Conservation (phyloP, 345 rosid genomes). For the Durio zibethinus region DNA sequence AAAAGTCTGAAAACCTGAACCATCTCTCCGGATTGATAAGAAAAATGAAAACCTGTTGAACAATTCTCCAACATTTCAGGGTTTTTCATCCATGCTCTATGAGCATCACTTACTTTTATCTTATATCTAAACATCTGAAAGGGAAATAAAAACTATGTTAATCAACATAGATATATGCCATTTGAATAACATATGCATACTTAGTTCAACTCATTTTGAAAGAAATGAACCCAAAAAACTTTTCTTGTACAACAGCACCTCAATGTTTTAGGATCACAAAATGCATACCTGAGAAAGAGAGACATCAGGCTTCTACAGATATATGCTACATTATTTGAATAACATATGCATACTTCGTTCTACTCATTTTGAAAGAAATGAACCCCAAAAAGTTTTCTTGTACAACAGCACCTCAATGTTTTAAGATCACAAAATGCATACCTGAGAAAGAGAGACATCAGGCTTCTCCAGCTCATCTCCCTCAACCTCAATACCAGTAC, state of each 20-base stretch:
- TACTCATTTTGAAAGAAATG: not conserved
- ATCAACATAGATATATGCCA: not conserved
- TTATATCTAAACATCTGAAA: constrained; percentile 68
- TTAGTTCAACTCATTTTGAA: not conserved
- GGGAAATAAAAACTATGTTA: not conserved
- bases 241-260: not conserved
- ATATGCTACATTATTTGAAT: no score
- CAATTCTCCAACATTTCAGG: constrained; percentile 75
- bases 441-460: constrained; percentile 70
- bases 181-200: not conserved
- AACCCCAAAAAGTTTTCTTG: not conserved
- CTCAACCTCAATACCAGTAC: constrained; percentile 60
- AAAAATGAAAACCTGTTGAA: constrained; percentile 73
- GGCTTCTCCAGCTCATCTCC: constrained; percentile 60
- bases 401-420: not conserved
- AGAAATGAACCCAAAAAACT: not conserved
- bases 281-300: constrained; percentile 73
- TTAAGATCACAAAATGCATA: constrained; percentile 22
- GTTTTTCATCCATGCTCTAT: constrained; percentile 78
- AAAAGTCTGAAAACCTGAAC: constrained; percentile 43
- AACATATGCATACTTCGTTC: not conserved
- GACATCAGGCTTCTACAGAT: constrained; percentile 56
- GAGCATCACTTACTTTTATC: constrained; percentile 67
- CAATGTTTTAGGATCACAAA: not conserved
- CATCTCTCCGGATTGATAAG: constrained; percentile 34